Conservation (phyloP, 2,329 filamentous ascomycete genomes). For the Sporothrix phasma region DNA sequence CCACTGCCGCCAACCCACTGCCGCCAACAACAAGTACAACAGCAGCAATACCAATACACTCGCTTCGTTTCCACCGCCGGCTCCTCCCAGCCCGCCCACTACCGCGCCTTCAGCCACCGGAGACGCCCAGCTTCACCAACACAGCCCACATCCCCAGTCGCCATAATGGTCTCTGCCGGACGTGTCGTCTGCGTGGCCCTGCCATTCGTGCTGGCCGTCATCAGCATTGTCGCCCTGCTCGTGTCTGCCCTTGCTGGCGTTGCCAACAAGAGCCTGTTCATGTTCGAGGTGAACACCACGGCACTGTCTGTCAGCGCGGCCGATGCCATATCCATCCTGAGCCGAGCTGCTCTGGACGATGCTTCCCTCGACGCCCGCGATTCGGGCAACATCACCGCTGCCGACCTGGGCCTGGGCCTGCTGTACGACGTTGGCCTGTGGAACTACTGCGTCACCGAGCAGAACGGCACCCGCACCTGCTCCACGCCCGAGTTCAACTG, state of each 20-base stretch:
- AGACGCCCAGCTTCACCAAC: neutral
- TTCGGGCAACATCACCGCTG: conserved; percentile 43
- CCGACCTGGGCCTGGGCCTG: conserved; percentile 55
- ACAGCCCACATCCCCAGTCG: neutral
- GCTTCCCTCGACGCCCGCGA: neutral
- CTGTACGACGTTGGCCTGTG: conserved; percentile 76
- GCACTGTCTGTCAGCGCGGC: conserved; percentile 42
- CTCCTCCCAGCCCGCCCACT: conserved; percentile 9
- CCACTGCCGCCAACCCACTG: neutral
- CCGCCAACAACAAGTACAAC: neutral
- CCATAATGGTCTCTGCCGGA: conserved; percentile 41
- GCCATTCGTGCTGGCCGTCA: conserved; percentile 73
- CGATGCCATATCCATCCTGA: conserved; percentile 14
- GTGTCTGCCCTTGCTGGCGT: conserved; percentile 48
- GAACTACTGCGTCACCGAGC: conserved; percentile 67
- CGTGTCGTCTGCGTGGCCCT: conserved; percentile 78
- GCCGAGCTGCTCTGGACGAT: neutral
- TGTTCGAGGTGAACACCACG: conserved; percentile 52
- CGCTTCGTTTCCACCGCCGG: conserved; percentile 2
- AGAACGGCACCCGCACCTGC: conserved; percentile 53
- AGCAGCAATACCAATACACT: neutral
- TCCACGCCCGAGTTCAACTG: conserved; percentile 63
- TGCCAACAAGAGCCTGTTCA: conserved; percentile 44
- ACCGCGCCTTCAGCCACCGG: neutral
- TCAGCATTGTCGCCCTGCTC: conserved; percentile 60